Evolutionary conservation across 2,329 filamentous ascomycete species (phyloP).

Genomic region (Didymella segeticola): DNA sequence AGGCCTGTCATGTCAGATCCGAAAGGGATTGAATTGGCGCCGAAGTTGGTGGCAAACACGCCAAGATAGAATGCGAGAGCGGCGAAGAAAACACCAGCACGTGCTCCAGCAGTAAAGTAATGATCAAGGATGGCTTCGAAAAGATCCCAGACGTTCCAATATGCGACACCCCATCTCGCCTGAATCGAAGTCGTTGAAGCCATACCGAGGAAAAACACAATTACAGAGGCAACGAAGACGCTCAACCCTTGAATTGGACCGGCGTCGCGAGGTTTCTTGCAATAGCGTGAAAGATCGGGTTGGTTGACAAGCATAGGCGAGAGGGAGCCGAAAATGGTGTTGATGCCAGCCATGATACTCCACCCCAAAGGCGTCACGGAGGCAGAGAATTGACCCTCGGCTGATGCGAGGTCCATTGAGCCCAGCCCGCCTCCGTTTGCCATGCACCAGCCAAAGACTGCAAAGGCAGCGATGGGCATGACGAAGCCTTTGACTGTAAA

Average conservation of each 20-base stretch:
- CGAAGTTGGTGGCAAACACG: conserved; percentile 54
- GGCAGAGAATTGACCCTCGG: conserved; percentile 14
- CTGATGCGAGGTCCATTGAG: conserved; percentile 22
- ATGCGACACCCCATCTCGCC: conserved; percentile 45
- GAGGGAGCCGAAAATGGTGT: conserved; percentile 51
- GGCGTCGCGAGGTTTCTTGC: conserved; percentile 41
- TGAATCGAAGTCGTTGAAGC: conserved; percentile 49
- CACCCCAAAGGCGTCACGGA: conserved; percentile 35
- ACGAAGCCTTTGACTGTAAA: conserved; percentile 39
- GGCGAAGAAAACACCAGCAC: conserved; percentile 52
- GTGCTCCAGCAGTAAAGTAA: conserved; percentile 48
- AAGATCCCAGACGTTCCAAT: conserved; percentile 58
- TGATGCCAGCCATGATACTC: conserved; percentile 52
- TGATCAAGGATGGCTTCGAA: conserved; percentile 52
- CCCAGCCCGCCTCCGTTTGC: conserved; percentile 40
- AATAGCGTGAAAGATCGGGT: conserved; percentile 53
- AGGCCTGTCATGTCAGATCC: conserved; percentile 53
- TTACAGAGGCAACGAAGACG: conserved; percentile 48
- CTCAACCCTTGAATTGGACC: conserved; percentile 42
- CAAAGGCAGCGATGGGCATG: conserved; percentile 45
- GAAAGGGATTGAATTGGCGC: conserved; percentile 51
- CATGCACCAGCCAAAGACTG: conserved; percentile 48
- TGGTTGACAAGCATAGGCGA: conserved; percentile 52
- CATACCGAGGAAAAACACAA: conserved; percentile 52
- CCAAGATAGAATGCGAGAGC: conserved; percentile 47